phyloP scores from a whole-genome alignment of 208 protist genomes.

The Plasmodiophora brassicae region DNA sequence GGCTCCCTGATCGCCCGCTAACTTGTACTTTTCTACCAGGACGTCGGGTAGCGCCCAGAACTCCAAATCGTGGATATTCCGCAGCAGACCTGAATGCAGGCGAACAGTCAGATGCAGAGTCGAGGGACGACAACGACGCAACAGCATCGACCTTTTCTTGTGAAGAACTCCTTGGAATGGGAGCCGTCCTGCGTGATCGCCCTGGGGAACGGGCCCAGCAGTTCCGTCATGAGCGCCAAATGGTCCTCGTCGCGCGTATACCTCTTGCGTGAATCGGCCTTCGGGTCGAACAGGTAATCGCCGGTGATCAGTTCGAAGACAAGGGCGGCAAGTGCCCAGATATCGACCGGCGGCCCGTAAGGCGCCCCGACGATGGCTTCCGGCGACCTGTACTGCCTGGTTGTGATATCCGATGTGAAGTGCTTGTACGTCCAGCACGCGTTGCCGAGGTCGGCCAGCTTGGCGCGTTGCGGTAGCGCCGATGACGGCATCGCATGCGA shows the following conservation, averaged over 20 bases:
- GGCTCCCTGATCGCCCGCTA: not conserved
- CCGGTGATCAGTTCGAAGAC: constrained; percentile 73
- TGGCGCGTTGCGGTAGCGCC: constrained; percentile 48
- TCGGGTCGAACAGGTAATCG: constrained; percentile 78
- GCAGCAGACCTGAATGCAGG: constrained; percentile 70
- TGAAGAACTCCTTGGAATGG: constrained; percentile 56
- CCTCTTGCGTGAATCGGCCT: constrained; percentile 57
- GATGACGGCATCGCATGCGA: not conserved
- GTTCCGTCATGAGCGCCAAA: constrained; percentile 59
- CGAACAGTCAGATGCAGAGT: too few species aligned
- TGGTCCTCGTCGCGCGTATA: constrained; percentile 50
- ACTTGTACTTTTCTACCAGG: constrained; percentile 36
- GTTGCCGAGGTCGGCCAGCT: constrained; percentile 96
- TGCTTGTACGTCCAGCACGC: constrained; percentile 93
- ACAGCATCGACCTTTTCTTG: constrained; percentile 24
- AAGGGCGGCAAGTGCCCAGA: constrained; percentile 73
- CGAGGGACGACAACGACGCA: too few species aligned
- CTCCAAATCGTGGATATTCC: constrained; percentile 66
- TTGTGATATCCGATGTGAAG: constrained; percentile 88
- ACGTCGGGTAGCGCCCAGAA: constrained; percentile 51
- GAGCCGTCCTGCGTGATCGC: constrained; percentile 32
- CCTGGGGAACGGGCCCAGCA: constrained; percentile 56
- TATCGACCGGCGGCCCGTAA: constrained; percentile 68
- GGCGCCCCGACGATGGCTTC: constrained; percentile 68
- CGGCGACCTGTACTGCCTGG: constrained; percentile 72